Percentiles rank a stretch among this genome's conserved stretches.
Conservation (phyloP, 208 protist genomes). For the Acanthamoeba sp. region DNA sequence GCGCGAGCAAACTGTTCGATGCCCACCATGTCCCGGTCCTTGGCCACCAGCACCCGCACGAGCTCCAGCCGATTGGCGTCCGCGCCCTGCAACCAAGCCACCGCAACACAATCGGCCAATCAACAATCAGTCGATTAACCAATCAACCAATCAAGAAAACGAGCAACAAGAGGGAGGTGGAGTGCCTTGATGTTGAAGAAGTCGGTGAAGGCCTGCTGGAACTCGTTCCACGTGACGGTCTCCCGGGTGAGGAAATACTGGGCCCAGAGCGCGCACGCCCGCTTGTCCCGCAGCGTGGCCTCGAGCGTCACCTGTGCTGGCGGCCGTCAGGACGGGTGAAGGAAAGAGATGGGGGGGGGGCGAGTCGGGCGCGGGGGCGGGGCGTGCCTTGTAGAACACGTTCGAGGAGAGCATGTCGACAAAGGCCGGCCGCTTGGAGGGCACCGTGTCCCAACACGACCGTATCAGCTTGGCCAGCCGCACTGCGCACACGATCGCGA, state of each 20-base stretch:
- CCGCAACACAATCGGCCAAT: not conserved
- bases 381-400: slow-evolving; percentile 35
- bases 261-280: slow-evolving; percentile 1
- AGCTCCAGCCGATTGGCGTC: slow-evolving; percentile 27
- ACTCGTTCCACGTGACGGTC: slow-evolving; percentile 24
- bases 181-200: slow-evolving; percentile 45
- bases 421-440: slow-evolving; percentile 63
- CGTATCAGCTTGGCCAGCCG: slow-evolving; percentile 28
- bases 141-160: not conserved
- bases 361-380: not conserved
- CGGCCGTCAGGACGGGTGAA: not conserved
- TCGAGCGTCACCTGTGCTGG: not conserved
- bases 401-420: slow-evolving; percentile 36
- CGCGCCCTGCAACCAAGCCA: not conserved
- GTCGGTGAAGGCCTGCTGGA: slow-evolving; percentile 35
- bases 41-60: slow-evolving; percentile 24
- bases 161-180: not conserved
- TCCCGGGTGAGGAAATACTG: slow-evolving; percentile 26
- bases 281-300: slow-evolving; percentile 23
- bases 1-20: slow-evolving; percentile 50
- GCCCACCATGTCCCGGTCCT: slow-evolving; percentile 44
- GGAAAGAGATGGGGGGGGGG: too few relatives aligned
- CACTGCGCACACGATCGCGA: not conserved
- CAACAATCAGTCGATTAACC: too few relatives aligned
- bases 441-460: slow-evolving; percentile 62